Conservation (phyloP, 768 basidiomycete genomes). For the Pleurotus platypus region DNA sequence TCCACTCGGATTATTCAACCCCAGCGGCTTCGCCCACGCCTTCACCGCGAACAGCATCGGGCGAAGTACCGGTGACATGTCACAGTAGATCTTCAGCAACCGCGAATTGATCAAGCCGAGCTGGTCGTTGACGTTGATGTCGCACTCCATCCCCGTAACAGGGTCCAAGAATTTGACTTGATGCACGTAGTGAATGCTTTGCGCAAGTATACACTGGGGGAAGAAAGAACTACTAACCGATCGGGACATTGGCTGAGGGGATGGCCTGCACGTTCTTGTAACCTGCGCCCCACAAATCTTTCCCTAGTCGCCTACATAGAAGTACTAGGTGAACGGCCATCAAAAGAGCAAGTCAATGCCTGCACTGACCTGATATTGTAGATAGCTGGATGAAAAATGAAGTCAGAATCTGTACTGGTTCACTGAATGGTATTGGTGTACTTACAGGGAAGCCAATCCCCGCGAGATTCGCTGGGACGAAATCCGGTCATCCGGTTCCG, state of each 20-base stretch:
- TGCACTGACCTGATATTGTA: slow-evolving; percentile 22
- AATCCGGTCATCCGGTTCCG: slow-evolving; percentile 21
- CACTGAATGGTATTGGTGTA: neutral
- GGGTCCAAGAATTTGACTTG: slow-evolving; percentile 52
- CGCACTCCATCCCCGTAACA: slow-evolving; percentile 37
- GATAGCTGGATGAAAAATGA: slow-evolving; percentile 17
- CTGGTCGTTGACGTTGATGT: slow-evolving; percentile 62
- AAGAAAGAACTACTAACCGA: slow-evolving; percentile 24
- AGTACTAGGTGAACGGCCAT: neutral
- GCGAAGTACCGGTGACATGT: slow-evolving; percentile 38
- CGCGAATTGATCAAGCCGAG: slow-evolving; percentile 50
- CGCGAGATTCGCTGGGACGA: slow-evolving; percentile 16
- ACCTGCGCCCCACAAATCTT: slow-evolving; percentile 23
- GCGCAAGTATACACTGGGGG: no score
- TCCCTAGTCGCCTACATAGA: slow-evolving; percentile 25
- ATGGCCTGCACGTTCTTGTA: slow-evolving; percentile 29
- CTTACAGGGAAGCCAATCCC: slow-evolving; percentile 25
- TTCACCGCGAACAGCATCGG: slow-evolving; percentile 48
- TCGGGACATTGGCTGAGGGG: slow-evolving; percentile 37
- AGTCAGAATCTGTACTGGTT: neutral
- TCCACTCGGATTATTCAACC: slow-evolving; percentile 42
- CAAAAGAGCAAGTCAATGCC: neutral
- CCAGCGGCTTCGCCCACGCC: slow-evolving; percentile 53
- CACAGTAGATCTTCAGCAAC: slow-evolving; percentile 50
- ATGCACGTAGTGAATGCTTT: neutral